A percentile compares a stretch with the other conserved stretches of the same genome.
These are phyloP conservation scores for Xylaria sp. DNA, from an alignment of 2,329 filamentous ascomycete species.

Conservation along the genomic window DNA sequence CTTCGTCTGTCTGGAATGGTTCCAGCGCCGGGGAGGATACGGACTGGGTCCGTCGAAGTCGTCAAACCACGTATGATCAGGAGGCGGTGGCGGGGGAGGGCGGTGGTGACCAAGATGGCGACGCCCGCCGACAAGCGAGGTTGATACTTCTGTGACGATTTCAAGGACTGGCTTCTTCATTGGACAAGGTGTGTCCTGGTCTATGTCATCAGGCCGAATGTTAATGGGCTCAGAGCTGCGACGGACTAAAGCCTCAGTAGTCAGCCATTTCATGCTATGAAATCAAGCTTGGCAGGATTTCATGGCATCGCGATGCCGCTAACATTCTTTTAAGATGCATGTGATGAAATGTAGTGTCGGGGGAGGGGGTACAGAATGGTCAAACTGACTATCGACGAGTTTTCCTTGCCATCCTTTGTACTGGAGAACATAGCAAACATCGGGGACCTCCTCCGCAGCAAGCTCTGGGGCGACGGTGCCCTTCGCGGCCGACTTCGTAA, in stretches of 20 bases:
- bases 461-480: conserved; percentile 19
- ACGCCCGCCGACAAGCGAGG: conserved; percentile 18
- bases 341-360: neutral
- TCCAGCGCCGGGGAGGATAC: conserved; percentile 9
- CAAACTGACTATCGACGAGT: conserved; percentile 41
- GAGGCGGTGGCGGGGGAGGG: conserved; percentile 8
- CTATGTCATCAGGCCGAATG: conserved; percentile 35
- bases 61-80: conserved; percentile 16
- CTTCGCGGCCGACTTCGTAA: conserved; percentile 15
- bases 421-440: conserved; percentile 47
- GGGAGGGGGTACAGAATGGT: neutral
- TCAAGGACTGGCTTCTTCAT: conserved; percentile 44
- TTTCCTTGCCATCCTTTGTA: conserved; percentile 41
- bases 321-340: neutral
- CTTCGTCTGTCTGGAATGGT: neutral
- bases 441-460: conserved; percentile 39
- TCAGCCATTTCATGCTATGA: neutral
- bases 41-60: conserved; percentile 34
- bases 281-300: neutral
- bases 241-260: conserved; percentile 37
- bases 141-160: conserved; percentile 45
- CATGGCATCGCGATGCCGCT: neutral
- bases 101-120: neutral
- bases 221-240: conserved; percentile 45
- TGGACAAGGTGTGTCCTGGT: conserved; percentile 21